Conservation (phyloP, 108 stramenopile genomes). For the Skeletonema potamos region DNA sequence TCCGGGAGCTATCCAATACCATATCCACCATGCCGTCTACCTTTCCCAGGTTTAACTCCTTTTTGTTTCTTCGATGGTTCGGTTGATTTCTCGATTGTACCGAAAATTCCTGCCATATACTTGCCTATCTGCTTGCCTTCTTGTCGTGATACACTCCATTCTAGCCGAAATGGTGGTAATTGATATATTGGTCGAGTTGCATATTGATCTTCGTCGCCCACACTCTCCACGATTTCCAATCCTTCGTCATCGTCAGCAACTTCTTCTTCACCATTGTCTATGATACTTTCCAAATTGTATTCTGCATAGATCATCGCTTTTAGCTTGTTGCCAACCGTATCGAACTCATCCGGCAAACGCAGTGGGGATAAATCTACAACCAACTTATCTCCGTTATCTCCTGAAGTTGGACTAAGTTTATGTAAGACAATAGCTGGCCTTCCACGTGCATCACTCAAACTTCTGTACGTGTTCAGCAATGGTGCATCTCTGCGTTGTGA, state of each 20-base stretch:
- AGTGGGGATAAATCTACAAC: constrained; percentile 80
- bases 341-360: constrained; percentile 55
- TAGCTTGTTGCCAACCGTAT: constrained; percentile 36
- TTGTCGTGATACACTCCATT: constrained; percentile 57
- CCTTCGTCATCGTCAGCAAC: constrained; percentile 13
- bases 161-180: constrained; percentile 58
- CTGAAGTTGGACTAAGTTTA: constrained; percentile 47
- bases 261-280: background rate
- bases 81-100: constrained; percentile 50
- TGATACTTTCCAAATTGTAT: constrained; percentile 2
- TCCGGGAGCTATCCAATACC: constrained; percentile 63
- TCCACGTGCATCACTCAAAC: constrained; percentile 78
- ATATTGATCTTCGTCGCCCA: constrained; percentile 39
- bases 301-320: constrained; percentile 36
- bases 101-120: constrained; percentile 53
- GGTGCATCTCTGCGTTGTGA: constrained; percentile 79
- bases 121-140: constrained; percentile 78
- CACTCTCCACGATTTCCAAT: background rate
- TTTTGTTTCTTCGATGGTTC: constrained; percentile 57
- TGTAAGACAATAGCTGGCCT: constrained; percentile 70
- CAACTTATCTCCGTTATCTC: constrained; percentile 49
- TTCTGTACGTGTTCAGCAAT: constrained; percentile 77
- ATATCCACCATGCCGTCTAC: constrained; percentile 78
- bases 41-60: constrained; percentile 76
- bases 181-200: constrained; percentile 74